These are phyloP conservation scores for Aspergillus intermedius DNA, from an alignment of 2,329 filamentous ascomycete species.

Conservation along the genomic window DNA sequence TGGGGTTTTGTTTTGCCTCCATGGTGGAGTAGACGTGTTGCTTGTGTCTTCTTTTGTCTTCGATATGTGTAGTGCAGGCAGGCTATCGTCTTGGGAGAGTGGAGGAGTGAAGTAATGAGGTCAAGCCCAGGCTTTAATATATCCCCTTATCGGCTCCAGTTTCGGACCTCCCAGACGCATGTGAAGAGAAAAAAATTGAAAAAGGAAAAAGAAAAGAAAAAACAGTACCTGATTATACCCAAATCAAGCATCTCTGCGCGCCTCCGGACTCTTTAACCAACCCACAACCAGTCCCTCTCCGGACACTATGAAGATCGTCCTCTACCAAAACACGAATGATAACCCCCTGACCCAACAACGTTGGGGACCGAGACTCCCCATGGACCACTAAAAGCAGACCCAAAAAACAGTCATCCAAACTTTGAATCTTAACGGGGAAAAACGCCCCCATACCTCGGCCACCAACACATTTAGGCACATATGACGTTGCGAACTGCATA, in stretches of 20 bases:
- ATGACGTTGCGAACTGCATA: not conserved
- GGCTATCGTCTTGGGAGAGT: too few relatives aligned
- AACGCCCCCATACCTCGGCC: not conserved
- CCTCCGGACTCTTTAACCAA: not conserved
- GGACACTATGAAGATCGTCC: not conserved
- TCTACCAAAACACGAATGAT: not conserved
- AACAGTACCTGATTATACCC: not conserved
- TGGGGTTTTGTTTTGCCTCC: conserved; percentile 10
- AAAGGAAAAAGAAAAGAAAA: too few relatives aligned
- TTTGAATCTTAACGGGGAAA: not conserved
- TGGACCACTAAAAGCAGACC: not conserved
- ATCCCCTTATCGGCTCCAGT: not conserved
- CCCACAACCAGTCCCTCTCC: not conserved
- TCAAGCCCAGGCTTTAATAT: too few relatives aligned
- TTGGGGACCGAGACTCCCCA: not conserved
- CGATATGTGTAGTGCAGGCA: not conserved
- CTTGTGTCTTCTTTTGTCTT: not conserved
- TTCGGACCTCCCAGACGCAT: not conserved
- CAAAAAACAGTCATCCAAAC: not conserved
- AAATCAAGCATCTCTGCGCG: not conserved
- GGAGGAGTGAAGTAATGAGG: too few relatives aligned
- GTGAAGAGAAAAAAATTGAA: not conserved
- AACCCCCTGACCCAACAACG: not conserved
- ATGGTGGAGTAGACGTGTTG: conserved; percentile 3
- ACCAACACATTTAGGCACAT: not conserved